These are phyloP conservation scores for Inga oerstediana DNA, from an alignment of 306 rosid species.

Conservation along the genomic window DNA sequence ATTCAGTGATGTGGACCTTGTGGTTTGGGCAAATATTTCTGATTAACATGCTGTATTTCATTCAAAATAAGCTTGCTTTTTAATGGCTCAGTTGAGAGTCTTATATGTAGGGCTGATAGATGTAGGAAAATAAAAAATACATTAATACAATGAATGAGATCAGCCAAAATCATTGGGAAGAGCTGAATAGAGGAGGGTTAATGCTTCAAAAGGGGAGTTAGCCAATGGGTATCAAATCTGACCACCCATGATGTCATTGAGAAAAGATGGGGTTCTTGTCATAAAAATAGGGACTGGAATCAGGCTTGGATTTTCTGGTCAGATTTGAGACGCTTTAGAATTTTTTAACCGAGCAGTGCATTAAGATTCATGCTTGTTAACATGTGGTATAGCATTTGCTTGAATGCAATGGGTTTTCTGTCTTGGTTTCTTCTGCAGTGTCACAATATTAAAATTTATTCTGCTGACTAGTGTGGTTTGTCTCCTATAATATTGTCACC, in stretches of 20 bases:
- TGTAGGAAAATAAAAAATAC: neutral
- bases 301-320: neutral
- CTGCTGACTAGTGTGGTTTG: slow-evolving; percentile 15
- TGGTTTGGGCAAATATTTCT: neutral
- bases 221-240: neutral
- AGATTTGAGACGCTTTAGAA: neutral
- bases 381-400: slow-evolving; percentile 21
- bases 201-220: neutral
- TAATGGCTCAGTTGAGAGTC: neutral
- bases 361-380: neutral
- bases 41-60: neutral
- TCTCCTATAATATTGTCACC: slow-evolving; percentile 12
- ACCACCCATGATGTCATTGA: neutral
- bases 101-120: neutral
- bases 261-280: neutral
- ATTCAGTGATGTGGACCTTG: neutral
- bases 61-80: neutral
- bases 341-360: neutral
- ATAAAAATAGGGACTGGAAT: neutral
- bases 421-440: neutral
- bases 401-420: slow-evolving; percentile 18
- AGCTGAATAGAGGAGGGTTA: neutral
- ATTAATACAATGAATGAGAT: neutral
- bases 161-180: neutral
- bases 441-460: neutral